Conservation (phyloP, 2,329 filamentous ascomycete species). For the Blastomyces gilchristii region DNA sequence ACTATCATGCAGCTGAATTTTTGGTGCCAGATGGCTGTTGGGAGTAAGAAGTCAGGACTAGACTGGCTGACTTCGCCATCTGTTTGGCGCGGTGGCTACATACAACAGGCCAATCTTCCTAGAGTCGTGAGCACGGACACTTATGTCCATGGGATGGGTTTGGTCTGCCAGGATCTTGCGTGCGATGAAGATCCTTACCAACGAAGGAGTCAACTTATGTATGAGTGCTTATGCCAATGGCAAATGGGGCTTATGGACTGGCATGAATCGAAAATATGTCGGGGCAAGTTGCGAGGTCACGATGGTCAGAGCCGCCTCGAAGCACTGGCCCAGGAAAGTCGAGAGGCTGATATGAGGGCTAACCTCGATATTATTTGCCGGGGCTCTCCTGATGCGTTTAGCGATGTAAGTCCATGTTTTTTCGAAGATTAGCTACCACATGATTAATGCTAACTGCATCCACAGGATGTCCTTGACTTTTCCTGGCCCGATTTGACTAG, state of each 20-base stretch:
- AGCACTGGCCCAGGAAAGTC: slow-evolving; percentile 21
- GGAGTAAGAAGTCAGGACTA: slow-evolving; percentile 75
- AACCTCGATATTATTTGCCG: slow-evolving; percentile 28
- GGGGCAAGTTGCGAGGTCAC: not conserved
- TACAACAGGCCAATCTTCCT: slow-evolving; percentile 56
- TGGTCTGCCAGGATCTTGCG: slow-evolving; percentile 54
- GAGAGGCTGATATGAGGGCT: slow-evolving; percentile 28
- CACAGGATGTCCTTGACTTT: slow-evolving; percentile 49
- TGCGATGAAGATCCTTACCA: slow-evolving; percentile 32
- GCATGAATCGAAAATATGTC: slow-evolving; percentile 29
- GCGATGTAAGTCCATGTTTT: slow-evolving; percentile 20
- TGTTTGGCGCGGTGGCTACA: slow-evolving; percentile 60
- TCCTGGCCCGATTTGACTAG: slow-evolving; percentile 49
- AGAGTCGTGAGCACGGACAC: slow-evolving; percentile 74
- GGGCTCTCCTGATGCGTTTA: slow-evolving; percentile 20
- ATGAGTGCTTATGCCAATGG: slow-evolving; percentile 60
- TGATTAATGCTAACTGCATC: slow-evolving; percentile 3
- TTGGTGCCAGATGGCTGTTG: slow-evolving; percentile 94
- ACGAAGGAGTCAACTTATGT: slow-evolving; percentile 52
- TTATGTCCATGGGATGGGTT: slow-evolving; percentile 67
- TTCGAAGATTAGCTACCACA: not conserved
- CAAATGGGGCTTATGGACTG: slow-evolving; percentile 53
- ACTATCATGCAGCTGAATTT: slow-evolving; percentile 78
- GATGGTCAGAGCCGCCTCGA: slow-evolving; percentile 17
- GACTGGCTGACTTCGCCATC: slow-evolving; percentile 80